Base-by-base conservation (phyloP, 2,329 filamentous ascomycete species). In the Paradendryphiella salina region DNA sequence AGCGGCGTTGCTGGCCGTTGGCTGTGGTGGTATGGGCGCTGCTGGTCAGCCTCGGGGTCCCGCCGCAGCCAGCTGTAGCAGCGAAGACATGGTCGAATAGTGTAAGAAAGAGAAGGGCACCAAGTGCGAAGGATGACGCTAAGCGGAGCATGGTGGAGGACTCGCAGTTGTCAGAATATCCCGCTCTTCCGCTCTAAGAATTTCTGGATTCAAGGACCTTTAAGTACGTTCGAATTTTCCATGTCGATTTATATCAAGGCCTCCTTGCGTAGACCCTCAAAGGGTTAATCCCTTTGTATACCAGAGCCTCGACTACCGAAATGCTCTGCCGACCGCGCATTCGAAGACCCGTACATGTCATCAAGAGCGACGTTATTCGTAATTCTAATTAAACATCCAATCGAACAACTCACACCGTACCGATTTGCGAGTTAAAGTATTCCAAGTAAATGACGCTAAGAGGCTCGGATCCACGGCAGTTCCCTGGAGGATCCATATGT, bases 1-100 rank as follows among this genome's bases (percentile, higher is more conserved):
- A 62, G 32, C 40, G 47, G 14, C 59, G 57, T 20, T 59, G 54
- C 38, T 56, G 55, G 42, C 51, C 51, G 26, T 57, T 60, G 29
- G 60, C 45, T 67, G 75, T 57, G 8, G 47, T 50, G 15, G 52
- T 56, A 2, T 56, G 43, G 9, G 34, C 44, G 18, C 54, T 54
- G 32, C 35, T 55, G 5, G 40, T 60, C 5, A 60, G 26, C 10
- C 42, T 50, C 9, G 58, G 54, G 4, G 44, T 39, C 40, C 61
- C 61, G 9, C 56, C 58, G 33, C 60, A 63, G 4, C 60, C 60
- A n/a, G 43, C 43, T 26, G 49, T 47, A 26, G 38, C 37, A 33
- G 49, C 49, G 13, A 41, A 28, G 20, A 52, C 51, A 21, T 45
- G 34, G 9, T 50, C 39, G 20, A 58, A 21, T 18, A 58, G 31